Evolutionary conservation across 257 asterid species (phyloP), one percentile per base, ranked within the genome.

Genomic region (Forsythia suspensa): DNA sequence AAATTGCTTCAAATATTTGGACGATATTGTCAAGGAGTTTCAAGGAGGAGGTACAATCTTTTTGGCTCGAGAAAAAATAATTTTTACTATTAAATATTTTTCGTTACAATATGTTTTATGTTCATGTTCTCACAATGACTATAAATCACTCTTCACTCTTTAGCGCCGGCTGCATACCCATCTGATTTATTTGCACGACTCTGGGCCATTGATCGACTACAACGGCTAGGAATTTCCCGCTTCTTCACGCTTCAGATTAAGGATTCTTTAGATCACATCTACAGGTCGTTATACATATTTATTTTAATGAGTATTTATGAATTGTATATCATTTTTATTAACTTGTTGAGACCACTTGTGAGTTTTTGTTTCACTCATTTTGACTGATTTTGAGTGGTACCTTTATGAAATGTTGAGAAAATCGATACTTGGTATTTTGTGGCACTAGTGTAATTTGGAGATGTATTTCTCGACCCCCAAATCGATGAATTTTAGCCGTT

Each of bases 171-270:
- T 36, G 77, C 82, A 18, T 86, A 80, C 48, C 95, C 95, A 0
- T 86, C 85, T 0, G 95, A 90, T 11, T 70, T 84, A 7, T 89
- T 86, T 39, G 89, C 86, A 6, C 83, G 89, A 63, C 89, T 87
- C 0, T 88, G 91, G 92, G 92, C 89, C 0, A 83, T 88, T 12
- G 95, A 90, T 74, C 77, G 92, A 34, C 82, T 88, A 11, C 91
- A 84, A 42, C 90, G 92, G 66, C 87, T 90, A 11, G 91, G 95
- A 70, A 83, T 90, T 52, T 88, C 89, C 52, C 86, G 84, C 39
- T 81, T 77, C 59, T 88, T 90, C 38, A 61, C 75, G 34, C 4
- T 82, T 1, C 88, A 90, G 80, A 87, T 88, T 20, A 57, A 77
- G 1, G 81, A 86, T 21, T 80, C 74, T 75, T 59, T 90, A 39